Evolutionary conservation across 2,329 filamentous ascomycete genomes (phyloP), one percentile per base, ranked within the genome.

Genomic region (Madurella fahalii): DNA sequence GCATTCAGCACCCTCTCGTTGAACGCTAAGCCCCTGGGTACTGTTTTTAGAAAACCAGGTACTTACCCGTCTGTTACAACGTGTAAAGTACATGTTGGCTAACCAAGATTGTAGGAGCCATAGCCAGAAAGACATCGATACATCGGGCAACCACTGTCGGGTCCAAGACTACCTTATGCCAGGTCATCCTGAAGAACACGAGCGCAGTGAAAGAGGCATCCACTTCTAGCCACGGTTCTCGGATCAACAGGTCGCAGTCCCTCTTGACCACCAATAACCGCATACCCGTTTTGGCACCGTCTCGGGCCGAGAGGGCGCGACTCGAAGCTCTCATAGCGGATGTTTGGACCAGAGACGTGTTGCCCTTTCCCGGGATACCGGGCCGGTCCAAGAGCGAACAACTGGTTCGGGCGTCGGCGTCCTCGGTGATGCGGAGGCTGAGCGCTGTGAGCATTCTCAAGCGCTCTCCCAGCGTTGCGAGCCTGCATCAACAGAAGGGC

Each of bases 131-230:
- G 52, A 80, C 91, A 63, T 95, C 90, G 2, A 86, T 95, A 58
- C 89, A 93, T 62, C 81, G 90, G 56, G 83, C 90, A 30, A 85
- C 86, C 1, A 90, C 90, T 0, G 77, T 91, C 20, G 85, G 87
- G 15, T 77, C 84, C 13, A 89, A 84, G 62, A 80, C 82, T 13
- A 78, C 84, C 40, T 70, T 87, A 50, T 87, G 81, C 58, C 89
- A 94, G 65, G 84, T 96, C 49, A 87, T 95, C 46, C 83, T 96
- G 65, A 93, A 89, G 66, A 95, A 95, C 65, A 96, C 92, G 0
- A 85, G 85, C 63, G 80, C 82, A 2, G 75, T 83, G 45, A 86
- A 84, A 62, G 81, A 86, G 42, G 68, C 73, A 7, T 70, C 80
- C 15, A 64, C 63, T 5, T 68, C 75, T 15, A 69, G 77, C 59